A percentile compares a stretch with the other conserved stretches of the same genome.
These are phyloP conservation scores for Thermothelomyces thermophilus DNA, from an alignment of 2,329 filamentous ascomycete species.

Conservation along the genomic window DNA sequence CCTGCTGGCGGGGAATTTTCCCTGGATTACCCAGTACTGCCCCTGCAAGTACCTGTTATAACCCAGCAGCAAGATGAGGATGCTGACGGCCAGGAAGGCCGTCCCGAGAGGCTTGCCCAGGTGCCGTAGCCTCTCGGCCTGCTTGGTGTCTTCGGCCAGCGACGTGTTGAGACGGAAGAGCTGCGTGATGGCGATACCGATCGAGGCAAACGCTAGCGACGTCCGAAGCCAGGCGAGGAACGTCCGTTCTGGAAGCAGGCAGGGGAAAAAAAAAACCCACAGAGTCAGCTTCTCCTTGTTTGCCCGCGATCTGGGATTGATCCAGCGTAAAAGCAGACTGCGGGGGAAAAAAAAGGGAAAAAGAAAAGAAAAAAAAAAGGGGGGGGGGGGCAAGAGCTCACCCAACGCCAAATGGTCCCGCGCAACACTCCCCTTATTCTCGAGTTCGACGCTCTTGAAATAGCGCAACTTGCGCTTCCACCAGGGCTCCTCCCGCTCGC, in stretches of 20 bases:
- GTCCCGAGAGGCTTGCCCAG: slow-evolving; percentile 70
- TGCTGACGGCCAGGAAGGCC: slow-evolving; percentile 69
- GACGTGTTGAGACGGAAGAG: slow-evolving; percentile 76
- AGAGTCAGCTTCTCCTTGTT: too few relatives aligned
- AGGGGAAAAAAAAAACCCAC: too few relatives aligned
- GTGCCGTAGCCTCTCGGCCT: slow-evolving; percentile 44
- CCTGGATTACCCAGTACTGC: slow-evolving; percentile 72
- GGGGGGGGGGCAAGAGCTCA: slow-evolving; percentile 31
- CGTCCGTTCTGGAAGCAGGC: slow-evolving; percentile 81
- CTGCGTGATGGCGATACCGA: slow-evolving; percentile 78
- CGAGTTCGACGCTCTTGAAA: slow-evolving; percentile 63
- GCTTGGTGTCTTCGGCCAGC: slow-evolving; percentile 34
- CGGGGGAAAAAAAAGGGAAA: too few relatives aligned
- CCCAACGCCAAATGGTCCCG: slow-evolving; percentile 75
- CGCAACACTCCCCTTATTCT: slow-evolving; percentile 80
- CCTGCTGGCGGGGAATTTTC: slow-evolving; percentile 73
- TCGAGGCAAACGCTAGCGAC: slow-evolving; percentile 72
- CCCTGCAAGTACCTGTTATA: slow-evolving; percentile 73
- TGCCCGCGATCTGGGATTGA: too few relatives aligned
- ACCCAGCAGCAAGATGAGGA: slow-evolving; percentile 67
- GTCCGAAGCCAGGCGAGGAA: slow-evolving; percentile 83
- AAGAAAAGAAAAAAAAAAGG: too few relatives aligned
- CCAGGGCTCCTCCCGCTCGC: slow-evolving; percentile 28
- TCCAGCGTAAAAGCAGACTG: too few relatives aligned
- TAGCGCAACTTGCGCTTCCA: slow-evolving; percentile 49